Percentiles rank a stretch among this genome's conserved stretches.
These are phyloP conservation scores for Phytophthora parvispora DNA, from an alignment of 352 stramenopile species.

Conservation along the genomic window DNA sequence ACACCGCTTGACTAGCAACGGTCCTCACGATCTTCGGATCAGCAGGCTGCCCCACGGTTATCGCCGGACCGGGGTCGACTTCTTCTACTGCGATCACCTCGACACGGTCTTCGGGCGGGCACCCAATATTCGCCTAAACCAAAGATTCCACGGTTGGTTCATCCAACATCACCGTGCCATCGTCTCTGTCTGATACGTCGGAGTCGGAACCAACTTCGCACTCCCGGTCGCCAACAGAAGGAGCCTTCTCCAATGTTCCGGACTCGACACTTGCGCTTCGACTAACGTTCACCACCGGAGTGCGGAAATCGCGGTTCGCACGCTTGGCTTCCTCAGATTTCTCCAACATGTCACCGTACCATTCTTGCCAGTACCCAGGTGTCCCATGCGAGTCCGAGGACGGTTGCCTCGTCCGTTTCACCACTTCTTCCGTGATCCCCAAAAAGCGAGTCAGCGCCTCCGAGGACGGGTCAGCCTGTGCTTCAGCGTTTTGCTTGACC, in stretches of 20 bases:
- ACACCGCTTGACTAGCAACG: not conserved
- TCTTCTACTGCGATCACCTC: not conserved
- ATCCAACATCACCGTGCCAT: too few relatives aligned
- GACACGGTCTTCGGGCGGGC: not conserved
- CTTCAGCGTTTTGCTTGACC: not conserved
- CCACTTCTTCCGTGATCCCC: not conserved
- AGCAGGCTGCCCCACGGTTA: not conserved
- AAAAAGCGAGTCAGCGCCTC: not conserved
- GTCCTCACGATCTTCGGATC: not conserved
- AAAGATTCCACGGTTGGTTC: not conserved
- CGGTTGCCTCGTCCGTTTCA: not conserved
- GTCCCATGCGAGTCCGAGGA: not conserved
- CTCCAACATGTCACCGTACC: not conserved
- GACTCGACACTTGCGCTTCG: too few relatives aligned
- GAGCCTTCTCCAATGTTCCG: not conserved
- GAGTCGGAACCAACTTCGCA: too few relatives aligned
- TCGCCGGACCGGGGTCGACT: not conserved
- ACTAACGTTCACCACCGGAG: too few relatives aligned
- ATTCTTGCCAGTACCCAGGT: conserved; percentile 4
- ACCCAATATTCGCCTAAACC: not conserved
- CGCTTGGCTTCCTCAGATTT: not conserved
- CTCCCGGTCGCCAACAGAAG: too few relatives aligned
- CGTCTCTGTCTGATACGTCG: too few relatives aligned
- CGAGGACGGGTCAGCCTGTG: not conserved
- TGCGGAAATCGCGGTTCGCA: conserved; percentile 5